These are phyloP conservation scores for Sclerotinia sclerotiorum DNA, from an alignment of 2,329 filamentous ascomycete species.

Conservation along the genomic window DNA sequence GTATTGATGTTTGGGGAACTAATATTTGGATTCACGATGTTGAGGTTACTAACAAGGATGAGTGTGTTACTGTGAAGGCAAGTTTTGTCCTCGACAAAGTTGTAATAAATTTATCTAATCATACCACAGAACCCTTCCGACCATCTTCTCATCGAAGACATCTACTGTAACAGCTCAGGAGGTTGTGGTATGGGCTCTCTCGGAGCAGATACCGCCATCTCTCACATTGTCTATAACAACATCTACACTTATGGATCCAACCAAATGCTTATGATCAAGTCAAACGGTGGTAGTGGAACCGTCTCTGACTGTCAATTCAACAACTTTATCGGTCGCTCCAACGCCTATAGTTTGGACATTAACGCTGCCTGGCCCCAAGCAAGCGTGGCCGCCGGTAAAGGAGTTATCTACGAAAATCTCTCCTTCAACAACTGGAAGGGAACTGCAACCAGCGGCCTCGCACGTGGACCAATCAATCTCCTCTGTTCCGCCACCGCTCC, in stretches of 20 bases:
- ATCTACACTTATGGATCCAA: conserved; percentile 56
- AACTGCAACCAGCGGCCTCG: conserved; percentile 49
- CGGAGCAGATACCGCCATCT: conserved; percentile 49
- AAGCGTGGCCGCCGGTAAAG: conserved; percentile 46
- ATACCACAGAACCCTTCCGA: conserved; percentile 50
- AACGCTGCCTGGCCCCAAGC: conserved; percentile 57
- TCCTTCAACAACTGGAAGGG: conserved; percentile 58
- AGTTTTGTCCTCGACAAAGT: conserved; percentile 28
- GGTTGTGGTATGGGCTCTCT: conserved; percentile 59
- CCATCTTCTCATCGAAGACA: conserved; percentile 58
- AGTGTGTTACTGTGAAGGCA: conserved; percentile 57
- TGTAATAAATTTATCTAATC: conserved; percentile 38
- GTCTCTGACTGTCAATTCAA: conserved; percentile 53
- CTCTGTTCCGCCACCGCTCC: conserved; percentile 51
- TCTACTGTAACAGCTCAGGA: conserved; percentile 62
- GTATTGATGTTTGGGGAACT: conserved; percentile 54
- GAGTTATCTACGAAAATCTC: conserved; percentile 54
- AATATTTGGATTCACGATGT: conserved; percentile 61
- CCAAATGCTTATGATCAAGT: conserved; percentile 65
- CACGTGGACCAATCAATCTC: conserved; percentile 54
- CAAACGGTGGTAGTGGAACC: conserved; percentile 55
- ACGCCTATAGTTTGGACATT: conserved; percentile 52
- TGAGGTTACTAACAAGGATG: conserved; percentile 62
- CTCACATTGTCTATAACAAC: conserved; percentile 55
- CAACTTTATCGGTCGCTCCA: conserved; percentile 60